phyloP scores from a whole-genome alignment of 768 basidiomycete genomes.

The Xanthoconium stramineum region DNA sequence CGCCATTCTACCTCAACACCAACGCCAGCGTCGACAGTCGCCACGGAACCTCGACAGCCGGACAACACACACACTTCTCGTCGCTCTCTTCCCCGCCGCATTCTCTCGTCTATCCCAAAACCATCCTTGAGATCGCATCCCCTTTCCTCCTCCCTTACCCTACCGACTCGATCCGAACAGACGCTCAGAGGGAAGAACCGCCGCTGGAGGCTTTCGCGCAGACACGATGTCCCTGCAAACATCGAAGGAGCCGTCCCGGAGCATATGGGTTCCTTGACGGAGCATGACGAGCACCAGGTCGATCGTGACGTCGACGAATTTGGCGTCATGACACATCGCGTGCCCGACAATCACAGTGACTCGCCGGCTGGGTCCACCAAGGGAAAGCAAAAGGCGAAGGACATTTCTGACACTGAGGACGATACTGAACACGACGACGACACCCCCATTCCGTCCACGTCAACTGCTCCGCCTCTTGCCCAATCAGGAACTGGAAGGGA shows the following conservation, averaged over 20 bases:
- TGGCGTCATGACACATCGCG: slow-evolving; percentile 24
- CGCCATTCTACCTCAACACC: slow-evolving; percentile 17
- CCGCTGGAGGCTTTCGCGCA: slow-evolving; percentile 24
- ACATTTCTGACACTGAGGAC: slow-evolving; percentile 8
- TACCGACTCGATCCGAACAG: slow-evolving; percentile 23
- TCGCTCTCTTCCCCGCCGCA: slow-evolving; percentile 32
- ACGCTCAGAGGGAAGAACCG: slow-evolving; percentile 29
- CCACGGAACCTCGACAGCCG: slow-evolving; percentile 7
- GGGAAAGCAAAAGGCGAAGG: slow-evolving; percentile 37
- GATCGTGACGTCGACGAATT: slow-evolving; percentile 30
- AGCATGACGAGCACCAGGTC: slow-evolving; percentile 27
- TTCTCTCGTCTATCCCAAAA: slow-evolving; percentile 32
- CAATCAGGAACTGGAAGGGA: slow-evolving; percentile 2
- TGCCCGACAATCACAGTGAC: slow-evolving; percentile 29
- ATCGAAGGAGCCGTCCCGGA: slow-evolving; percentile 15
- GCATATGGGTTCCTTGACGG: slow-evolving; percentile 13
- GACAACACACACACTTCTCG: not conserved
- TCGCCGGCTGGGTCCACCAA: slow-evolving; percentile 26
- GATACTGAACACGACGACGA: not conserved
- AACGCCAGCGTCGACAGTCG: slow-evolving; percentile 2
- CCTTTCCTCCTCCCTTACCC: slow-evolving; percentile 11
- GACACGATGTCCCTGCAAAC: slow-evolving; percentile 13
- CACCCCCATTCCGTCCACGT: slow-evolving; percentile 18
- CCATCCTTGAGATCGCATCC: slow-evolving; percentile 19
- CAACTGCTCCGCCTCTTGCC: slow-evolving; percentile 3